Conservation (phyloP, 2,329 filamentous ascomycete genomes). For the Claviceps fusiformis region DNA sequence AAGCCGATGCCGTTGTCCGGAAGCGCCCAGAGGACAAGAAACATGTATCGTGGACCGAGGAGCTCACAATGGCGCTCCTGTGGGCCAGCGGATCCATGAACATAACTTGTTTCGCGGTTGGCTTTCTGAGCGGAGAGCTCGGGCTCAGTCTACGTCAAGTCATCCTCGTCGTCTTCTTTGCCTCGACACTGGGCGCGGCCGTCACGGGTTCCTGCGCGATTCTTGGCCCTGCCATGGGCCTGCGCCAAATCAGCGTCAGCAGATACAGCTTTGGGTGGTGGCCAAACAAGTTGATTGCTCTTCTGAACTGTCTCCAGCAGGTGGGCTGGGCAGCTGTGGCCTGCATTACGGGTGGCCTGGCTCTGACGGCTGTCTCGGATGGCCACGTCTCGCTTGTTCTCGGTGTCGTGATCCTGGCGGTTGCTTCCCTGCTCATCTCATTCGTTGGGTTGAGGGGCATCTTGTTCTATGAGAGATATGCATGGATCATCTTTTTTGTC, state of each 20-base stretch:
- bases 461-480: constrained; percentile 35
- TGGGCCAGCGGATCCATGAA: constrained; percentile 40
- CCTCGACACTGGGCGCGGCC: constrained; percentile 23
- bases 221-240: constrained; percentile 33
- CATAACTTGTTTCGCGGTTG: constrained; percentile 35
- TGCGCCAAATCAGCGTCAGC: constrained; percentile 36
- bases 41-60: constrained; percentile 21
- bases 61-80: constrained; percentile 35
- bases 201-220: constrained; percentile 33
- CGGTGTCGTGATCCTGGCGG: constrained; percentile 38
- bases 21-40: constrained; percentile 28
- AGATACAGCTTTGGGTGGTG: constrained; percentile 38
- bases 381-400: constrained; percentile 32
- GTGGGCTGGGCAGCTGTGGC: constrained; percentile 40
- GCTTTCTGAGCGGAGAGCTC: constrained; percentile 36
- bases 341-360: constrained; percentile 36
- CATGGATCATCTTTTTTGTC: constrained; percentile 32
- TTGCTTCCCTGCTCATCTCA: constrained; percentile 35
- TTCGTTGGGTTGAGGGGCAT: constrained; percentile 37
- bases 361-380: constrained; percentile 30
- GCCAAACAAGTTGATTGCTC: constrained; percentile 34
- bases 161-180: constrained; percentile 31
- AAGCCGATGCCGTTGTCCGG: constrained; percentile 31
- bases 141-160: constrained; percentile 30
- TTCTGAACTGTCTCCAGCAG: constrained; percentile 22